A percentile compares a stretch with the other conserved stretches of the same genome.
phyloP scores from a whole-genome alignment of 129 eudicot genomes.

The Arctium lappa region DNA sequence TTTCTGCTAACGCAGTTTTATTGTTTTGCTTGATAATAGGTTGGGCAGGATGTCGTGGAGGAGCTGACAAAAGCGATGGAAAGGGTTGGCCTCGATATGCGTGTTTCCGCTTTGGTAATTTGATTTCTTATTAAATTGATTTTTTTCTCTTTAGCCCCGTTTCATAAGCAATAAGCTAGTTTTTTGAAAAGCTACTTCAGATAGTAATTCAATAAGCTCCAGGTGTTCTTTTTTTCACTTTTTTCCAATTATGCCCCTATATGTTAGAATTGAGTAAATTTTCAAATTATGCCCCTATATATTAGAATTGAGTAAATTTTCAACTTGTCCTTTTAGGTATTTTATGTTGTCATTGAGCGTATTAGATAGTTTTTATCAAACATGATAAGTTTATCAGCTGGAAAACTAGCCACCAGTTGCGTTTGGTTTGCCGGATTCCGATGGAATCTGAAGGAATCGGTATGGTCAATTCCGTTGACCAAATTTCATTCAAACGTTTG shows the following conservation, averaged over 20 bases:
- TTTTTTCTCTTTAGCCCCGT: background rate
- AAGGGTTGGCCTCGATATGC: constrained; percentile 63
- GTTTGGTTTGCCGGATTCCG: background rate
- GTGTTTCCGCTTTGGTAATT: constrained; percentile 70
- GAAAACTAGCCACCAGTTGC: background rate
- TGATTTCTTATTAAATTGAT: background rate
- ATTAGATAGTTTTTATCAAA: background rate
- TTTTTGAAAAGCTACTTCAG: background rate
- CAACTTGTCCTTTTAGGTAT: background rate
- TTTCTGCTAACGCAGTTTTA: background rate
- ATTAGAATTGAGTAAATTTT: background rate
- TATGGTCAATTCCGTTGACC: background rate
- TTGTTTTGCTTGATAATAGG: constrained; percentile 30
- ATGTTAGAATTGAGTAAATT: background rate
- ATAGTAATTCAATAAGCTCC: background rate
- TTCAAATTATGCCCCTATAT: background rate
- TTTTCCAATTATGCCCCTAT: background rate
- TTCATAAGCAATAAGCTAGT: background rate
- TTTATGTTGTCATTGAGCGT: background rate
- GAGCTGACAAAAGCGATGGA: constrained; percentile 71
- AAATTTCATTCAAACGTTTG: background rate
- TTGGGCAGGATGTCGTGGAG: constrained; percentile 64
- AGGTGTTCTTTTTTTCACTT: background rate
- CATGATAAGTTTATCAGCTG: background rate
- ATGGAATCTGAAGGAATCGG: background rate